Evolutionary conservation across 1,284 basidiomycete species (phyloP), one percentile per base, ranked within the genome.

Genomic region (Rhodofomes roseus): DNA sequence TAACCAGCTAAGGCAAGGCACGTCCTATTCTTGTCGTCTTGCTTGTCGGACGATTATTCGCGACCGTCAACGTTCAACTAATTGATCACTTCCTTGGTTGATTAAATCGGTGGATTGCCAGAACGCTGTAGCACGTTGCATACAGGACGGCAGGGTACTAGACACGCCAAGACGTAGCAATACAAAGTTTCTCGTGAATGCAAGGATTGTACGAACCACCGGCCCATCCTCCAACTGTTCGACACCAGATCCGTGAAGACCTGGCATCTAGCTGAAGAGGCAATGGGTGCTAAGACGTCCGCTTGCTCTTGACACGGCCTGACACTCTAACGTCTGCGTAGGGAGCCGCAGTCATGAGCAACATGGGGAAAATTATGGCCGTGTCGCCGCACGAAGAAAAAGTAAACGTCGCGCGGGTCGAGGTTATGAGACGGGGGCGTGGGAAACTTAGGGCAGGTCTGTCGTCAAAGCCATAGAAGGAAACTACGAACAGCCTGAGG

Each of bases 241-340:
- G 11, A 20, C 20, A 4, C n/a, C 11, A 20, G 11, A 34, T 34
- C 22, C 39, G 18, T 6, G 52, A 44, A 54, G 18, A 75, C 66
- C 63, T 46, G 39, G 55, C 36, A 59, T 57, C 62, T 63, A 61
- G 67, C 63, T 62, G 65, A 71, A 65, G 66, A 57, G 69, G 75
- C 78, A 79, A 78, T 76, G 86, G 89, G 89, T 90, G 56, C 89
- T 91, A 69, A 90, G 89, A 91, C 79, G 86, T 87, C 85, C 89
- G 62, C 48, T 87, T 76, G n/a, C 66, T 91, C 88, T 80, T 78
- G 77, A 79, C 90, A 88, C 87, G 79, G 81, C 86, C 80, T 90
- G 90, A 92, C 89, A 90, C 89, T 92, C 89, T 73, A 90, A 91
- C 88, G 74, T 79, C 86, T 81, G 83, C 86, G 79, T 88, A 67